Evolutionary conservation across 148 eudicot species (phyloP).

Genomic region (Fagopyrum esculentum): DNA sequence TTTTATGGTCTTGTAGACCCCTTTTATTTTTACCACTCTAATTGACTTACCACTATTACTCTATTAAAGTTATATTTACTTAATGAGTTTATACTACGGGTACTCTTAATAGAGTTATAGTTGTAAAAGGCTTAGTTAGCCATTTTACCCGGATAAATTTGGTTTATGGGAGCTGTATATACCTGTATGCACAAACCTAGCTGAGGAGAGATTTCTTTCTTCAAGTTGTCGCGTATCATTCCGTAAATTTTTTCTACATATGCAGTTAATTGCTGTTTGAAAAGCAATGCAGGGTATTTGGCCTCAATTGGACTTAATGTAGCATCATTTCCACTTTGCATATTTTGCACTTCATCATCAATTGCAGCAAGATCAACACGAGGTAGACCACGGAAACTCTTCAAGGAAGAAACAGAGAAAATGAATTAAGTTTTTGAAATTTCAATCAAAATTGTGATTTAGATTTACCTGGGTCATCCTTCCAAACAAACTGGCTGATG

Average conservation of each 20-base stretch:
- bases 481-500: slow-evolving; percentile 67
- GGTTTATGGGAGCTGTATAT: background rate
- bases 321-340: slow-evolving; percentile 33
- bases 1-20: no score
- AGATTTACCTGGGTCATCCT: slow-evolving; percentile 65
- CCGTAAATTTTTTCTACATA: slow-evolving; percentile 93
- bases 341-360: slow-evolving; percentile 25
- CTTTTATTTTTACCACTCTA: no score
- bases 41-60: no score
- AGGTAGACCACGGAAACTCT: slow-evolving; percentile 90
- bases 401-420: slow-evolving; percentile 11
- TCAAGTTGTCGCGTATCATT: slow-evolving; percentile 84
- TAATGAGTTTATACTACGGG: no score
- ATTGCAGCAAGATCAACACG: slow-evolving; percentile 51
- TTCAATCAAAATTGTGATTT: background rate
- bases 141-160: background rate
- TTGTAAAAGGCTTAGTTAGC: no score
- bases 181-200: slow-evolving; percentile 93
- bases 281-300: slow-evolving; percentile 84
- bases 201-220: slow-evolving; percentile 78
- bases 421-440: background rate
- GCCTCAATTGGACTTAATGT: slow-evolving; percentile 65
- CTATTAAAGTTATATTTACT: no score
- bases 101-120: no score
- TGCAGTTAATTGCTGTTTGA: slow-evolving; percentile 85